These are phyloP conservation scores for Trichoderma arundinaceum DNA, from an alignment of 2,329 filamentous ascomycete genomes.

Conservation along the genomic window DNA sequence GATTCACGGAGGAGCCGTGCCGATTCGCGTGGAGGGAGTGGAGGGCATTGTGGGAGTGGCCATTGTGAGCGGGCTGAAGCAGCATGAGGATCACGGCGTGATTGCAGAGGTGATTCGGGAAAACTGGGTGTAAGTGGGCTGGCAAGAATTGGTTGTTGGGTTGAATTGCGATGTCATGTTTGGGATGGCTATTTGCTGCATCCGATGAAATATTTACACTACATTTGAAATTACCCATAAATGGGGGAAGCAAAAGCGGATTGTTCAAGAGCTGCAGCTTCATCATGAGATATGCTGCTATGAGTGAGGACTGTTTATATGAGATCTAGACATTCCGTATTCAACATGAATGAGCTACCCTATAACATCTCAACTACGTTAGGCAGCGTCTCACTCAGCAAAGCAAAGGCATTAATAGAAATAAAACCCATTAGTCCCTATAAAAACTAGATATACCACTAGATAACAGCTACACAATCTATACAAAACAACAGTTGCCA, in stretches of 20 bases:
- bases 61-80: slow-evolving; percentile 76
- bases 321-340: too few relatives aligned
- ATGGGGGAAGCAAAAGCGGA: background rate
- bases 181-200: background rate
- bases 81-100: slow-evolving; percentile 78
- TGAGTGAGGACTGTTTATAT: too few relatives aligned
- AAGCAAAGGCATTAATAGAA: background rate
- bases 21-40: slow-evolving; percentile 72
- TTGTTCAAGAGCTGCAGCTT: background rate
- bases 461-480: slow-evolving; percentile 1
- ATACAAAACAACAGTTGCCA: background rate
- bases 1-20: slow-evolving; percentile 78
- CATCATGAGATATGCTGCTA: too few relatives aligned
- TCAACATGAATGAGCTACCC: too few relatives aligned
- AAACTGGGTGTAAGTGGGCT: slow-evolving; percentile 45
- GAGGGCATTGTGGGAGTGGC: slow-evolving; percentile 78
- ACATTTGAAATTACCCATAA: background rate
- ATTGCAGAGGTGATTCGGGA: slow-evolving; percentile 72
- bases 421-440: background rate
- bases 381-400: too few relatives aligned
- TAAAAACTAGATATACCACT: slow-evolving; percentile 6
- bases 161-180: background rate
- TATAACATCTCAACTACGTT: too few relatives aligned
- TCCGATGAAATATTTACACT: background rate
- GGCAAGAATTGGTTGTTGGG: background rate